These are phyloP conservation scores for Glarea lozoyensis DNA, from an alignment of 495 filamentous ascomycete species.

Conservation along the genomic window DNA sequence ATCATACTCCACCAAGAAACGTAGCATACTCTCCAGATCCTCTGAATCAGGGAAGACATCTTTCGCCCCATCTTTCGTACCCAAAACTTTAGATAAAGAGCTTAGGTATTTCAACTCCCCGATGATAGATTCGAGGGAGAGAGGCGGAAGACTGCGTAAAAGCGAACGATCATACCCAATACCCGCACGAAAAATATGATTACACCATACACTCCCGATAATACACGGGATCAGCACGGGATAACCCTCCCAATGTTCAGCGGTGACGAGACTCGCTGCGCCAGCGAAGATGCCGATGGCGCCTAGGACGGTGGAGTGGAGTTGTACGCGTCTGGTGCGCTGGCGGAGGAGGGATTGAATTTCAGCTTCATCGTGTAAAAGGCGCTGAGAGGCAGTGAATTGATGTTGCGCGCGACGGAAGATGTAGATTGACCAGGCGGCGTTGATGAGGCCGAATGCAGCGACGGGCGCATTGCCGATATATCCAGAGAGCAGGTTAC, in stretches of 20 bases:
- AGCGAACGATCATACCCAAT: slow-evolving; percentile 22
- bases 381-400: slow-evolving; percentile 12
- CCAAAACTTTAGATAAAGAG: neutral
- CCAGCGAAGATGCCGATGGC: slow-evolving; percentile 37
- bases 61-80: neutral
- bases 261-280: slow-evolving; percentile 40
- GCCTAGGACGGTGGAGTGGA: slow-evolving; percentile 33
- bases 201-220: slow-evolving; percentile 29
- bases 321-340: slow-evolving; percentile 30
- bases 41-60: slow-evolving; percentile 2
- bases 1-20: slow-evolving; percentile 27
- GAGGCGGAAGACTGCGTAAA: neutral
- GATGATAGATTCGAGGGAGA: neutral
- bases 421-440: slow-evolving; percentile 34
- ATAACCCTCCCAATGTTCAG: slow-evolving; percentile 41
- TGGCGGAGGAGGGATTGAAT: slow-evolving; percentile 21
- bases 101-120: neutral
- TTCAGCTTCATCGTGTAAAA: slow-evolving; percentile 16
- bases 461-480: slow-evolving; percentile 38
- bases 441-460: slow-evolving; percentile 34
- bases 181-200: slow-evolving; percentile 35
- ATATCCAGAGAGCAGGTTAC: slow-evolving; percentile 41
- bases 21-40: slow-evolving; percentile 26
- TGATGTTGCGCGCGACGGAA: slow-evolving; percentile 28
- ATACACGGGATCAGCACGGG: slow-evolving; percentile 40